Evolutionary conservation across 768 basidiomycete genomes (phyloP), one percentile per base, ranked within the genome.

Genomic region (Mycena vulgaris): DNA sequence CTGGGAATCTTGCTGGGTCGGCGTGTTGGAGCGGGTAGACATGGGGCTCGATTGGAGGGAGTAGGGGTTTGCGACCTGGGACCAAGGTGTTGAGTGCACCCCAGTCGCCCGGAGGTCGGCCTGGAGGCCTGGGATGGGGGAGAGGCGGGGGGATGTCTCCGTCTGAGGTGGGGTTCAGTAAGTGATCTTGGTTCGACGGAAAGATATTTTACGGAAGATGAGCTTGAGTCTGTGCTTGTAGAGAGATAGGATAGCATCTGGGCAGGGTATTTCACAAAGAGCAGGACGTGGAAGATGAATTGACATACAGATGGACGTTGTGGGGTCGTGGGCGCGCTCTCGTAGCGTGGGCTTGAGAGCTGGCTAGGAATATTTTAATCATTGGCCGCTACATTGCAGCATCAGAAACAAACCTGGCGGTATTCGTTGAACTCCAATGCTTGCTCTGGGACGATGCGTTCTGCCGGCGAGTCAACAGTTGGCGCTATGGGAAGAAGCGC

Each of bases 71-170:
- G 25, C 62, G 35, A 31, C 17, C 62, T 53, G 62, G 7, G 51
- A 63, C 62, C 62, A 63, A 3, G 62, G 62, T 1, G 49, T 40
- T 23, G 62, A 53, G 28, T 52, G 62, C 30, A 49, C 37, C 10
- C 61, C 49, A 17, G n/a, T 16, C 17, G 25, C 19, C 28, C 62
- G 11, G 35, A 63, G 60, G 5, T 37, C 33, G 19, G 25, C 27
- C 17, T 62, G 33, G 6, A 51, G 33, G 19, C 49, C 62, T 6
- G 55, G 55, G 7, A 47, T 59, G 48, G 48, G 60, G 14, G 60
- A 62, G 4, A 27, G 10, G 28, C 23, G 51, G 19, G 62, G 62
- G 14, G 62, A 63, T 28, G 49, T 11, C 8, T 52, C 33, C 21
- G 62, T 39, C 62, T 63, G 27, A 2, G 13, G 16, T 8, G 14